Evolutionary conservation across 768 basidiomycete genomes (phyloP).

Genomic region (Lentinula boryana): DNA sequence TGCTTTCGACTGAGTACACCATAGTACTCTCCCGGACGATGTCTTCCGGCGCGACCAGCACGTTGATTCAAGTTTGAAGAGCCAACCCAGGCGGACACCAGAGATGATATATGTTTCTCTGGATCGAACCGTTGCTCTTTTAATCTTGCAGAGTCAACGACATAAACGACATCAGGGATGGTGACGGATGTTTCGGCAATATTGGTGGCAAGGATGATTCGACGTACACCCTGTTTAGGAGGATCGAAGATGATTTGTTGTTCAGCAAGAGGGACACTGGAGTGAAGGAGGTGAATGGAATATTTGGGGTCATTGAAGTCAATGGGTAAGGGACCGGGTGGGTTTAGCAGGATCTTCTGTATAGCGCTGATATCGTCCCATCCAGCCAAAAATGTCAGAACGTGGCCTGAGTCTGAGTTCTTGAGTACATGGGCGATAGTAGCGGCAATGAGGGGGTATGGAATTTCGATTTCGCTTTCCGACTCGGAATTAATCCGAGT

Average conservation of each 20-base stretch:
- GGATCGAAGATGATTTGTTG: slow-evolving; percentile 89
- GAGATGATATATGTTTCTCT: slow-evolving; percentile 78
- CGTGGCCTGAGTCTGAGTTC: slow-evolving; percentile 74
- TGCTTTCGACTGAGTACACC: slow-evolving; percentile 69
- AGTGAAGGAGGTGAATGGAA: slow-evolving; percentile 80
- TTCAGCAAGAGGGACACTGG: slow-evolving; percentile 80
- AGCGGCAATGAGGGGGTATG: slow-evolving; percentile 74
- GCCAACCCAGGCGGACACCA: slow-evolving; percentile 90
- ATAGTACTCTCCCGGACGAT: slow-evolving; percentile 87
- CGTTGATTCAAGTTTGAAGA: slow-evolving; percentile 86
- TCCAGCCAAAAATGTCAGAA: slow-evolving; percentile 88
- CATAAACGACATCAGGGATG: slow-evolving; percentile 92
- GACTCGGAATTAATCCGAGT: slow-evolving; percentile 6
- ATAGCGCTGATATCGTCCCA: slow-evolving; percentile 85
- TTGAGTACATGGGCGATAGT: slow-evolving; percentile 74
- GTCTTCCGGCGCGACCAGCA: slow-evolving; percentile 88
- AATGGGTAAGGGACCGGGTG: slow-evolving; percentile 44
- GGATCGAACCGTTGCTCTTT: slow-evolving; percentile 92
- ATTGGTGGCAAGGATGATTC: slow-evolving; percentile 90
- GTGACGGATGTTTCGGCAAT: slow-evolving; percentile 95
- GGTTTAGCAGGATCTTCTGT: slow-evolving; percentile 53
- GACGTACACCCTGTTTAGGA: slow-evolving; percentile 67
- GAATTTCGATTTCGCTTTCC: slow-evolving; percentile 67
- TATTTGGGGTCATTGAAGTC: slow-evolving; percentile 59
- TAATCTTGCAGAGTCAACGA: slow-evolving; percentile 83